Conservation (phyloP, 192 early-diverging fungal species). For the Coemansia sp. region DNA sequence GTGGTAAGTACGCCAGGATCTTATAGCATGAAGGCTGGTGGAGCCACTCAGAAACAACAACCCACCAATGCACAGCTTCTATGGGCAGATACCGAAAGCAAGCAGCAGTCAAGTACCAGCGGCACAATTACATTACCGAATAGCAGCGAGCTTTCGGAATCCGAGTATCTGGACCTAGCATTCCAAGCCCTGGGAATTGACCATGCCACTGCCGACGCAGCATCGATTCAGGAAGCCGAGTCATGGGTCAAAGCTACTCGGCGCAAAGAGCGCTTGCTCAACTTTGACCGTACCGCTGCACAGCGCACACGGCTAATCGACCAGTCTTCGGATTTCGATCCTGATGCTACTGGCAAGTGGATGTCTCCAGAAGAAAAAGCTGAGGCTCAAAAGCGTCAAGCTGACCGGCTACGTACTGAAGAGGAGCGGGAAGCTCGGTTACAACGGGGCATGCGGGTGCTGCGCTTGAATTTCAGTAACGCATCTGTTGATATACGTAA, state of each 20-base stretch:
- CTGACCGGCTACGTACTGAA: conserved; percentile 1
- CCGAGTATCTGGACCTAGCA: conserved; percentile 36
- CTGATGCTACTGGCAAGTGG: conserved; percentile 39
- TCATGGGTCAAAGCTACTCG: conserved; percentile 39
- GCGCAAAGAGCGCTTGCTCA: conserved; percentile 47
- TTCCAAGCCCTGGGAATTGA: conserved; percentile 36
- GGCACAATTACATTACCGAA: neutral
- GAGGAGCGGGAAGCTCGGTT: conserved; percentile 28
- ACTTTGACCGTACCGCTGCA: conserved; percentile 52
- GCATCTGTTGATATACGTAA: conserved; percentile 15
- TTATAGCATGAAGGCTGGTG: no score
- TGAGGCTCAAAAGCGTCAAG: conserved; percentile 14
- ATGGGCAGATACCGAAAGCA: no score
- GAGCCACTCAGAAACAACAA: no score
- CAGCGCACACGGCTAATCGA: conserved; percentile 53
- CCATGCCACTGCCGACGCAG: conserved; percentile 8
- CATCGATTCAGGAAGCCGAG: conserved; percentile 20
- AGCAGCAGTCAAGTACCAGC: no score
- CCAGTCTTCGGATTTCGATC: conserved; percentile 42
- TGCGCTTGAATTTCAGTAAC: conserved; percentile 27
- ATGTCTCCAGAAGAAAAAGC: conserved; percentile 46
- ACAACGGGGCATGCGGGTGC: conserved; percentile 44
- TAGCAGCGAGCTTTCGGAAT: conserved; percentile 21
- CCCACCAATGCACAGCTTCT: no score
- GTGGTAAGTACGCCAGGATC: no score